phyloP scores from a whole-genome alignment of 805 yeast species.

The Barnettozyma californica region DNA sequence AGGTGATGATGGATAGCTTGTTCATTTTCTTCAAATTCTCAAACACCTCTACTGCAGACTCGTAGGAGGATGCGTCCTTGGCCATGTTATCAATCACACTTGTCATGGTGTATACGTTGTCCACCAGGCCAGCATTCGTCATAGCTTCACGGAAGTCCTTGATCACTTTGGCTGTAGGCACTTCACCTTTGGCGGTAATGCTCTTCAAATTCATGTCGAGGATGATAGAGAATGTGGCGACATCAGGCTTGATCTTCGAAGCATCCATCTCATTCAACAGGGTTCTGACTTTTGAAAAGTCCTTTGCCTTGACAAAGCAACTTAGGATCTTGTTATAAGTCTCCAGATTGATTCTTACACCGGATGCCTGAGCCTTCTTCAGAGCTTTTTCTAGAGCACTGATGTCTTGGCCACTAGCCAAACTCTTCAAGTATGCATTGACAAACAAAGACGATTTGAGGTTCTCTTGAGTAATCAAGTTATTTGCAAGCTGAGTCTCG shows the following conservation, averaged over 20 bases:
- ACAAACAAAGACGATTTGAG: conserved; percentile 29
- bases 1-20: conserved; percentile 33
- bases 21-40: conserved; percentile 33
- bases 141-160: conserved; percentile 38
- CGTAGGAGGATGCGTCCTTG: conserved; percentile 39
- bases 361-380: conserved; percentile 16
- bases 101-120: conserved; percentile 44
- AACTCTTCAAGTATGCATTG: conserved; percentile 19
- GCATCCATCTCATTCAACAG: conserved; percentile 42
- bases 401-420: conserved; percentile 12
- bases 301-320: conserved; percentile 33
- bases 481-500: conserved; percentile 32
- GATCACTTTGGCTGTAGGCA: conserved; percentile 34
- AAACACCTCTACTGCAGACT: conserved; percentile 48
- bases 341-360: conserved; percentile 39
- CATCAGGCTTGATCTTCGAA: conserved; percentile 44
- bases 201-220: conserved; percentile 49
- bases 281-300: conserved; percentile 42
- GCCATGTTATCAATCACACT: conserved; percentile 50
- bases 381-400: conserved; percentile 10
- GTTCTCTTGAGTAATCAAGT: conserved; percentile 32
- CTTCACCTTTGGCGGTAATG: conserved; percentile 37
- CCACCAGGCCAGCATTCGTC: conserved; percentile 30
- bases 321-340: conserved; percentile 50
- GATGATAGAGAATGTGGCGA: conserved; percentile 57